Conservation (phyloP, 1,139 yeast genomes). For the Pneumocystis murina region DNA sequence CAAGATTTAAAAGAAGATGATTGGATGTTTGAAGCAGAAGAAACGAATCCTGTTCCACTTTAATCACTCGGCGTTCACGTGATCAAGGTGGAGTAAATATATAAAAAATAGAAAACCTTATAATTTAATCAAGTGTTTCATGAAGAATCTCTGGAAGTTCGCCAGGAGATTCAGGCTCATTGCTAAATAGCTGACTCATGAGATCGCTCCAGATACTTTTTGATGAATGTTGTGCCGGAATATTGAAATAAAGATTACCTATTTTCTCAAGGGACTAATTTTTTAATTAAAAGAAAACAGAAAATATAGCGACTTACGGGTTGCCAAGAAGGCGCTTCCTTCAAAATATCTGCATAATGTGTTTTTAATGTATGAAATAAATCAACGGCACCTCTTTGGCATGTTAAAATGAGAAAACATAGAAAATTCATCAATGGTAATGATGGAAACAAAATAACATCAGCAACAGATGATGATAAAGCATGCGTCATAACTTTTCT, state of each 20-base stretch:
- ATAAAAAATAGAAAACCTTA: background rate
- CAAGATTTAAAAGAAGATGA: background rate
- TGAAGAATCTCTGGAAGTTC: background rate
- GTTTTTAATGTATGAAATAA: conserved; percentile 39
- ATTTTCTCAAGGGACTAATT: background rate
- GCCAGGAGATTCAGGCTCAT: background rate
- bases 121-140: background rate
- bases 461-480: conserved; percentile 1
- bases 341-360: conserved; percentile 39
- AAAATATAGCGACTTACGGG: background rate
- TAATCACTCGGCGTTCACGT: background rate
- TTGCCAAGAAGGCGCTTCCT: conserved; percentile 23
- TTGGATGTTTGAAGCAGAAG: background rate
- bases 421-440: conserved; percentile 45
- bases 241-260: background rate
- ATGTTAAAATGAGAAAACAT: conserved; percentile 49
- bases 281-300: background rate
- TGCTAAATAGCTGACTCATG: background rate
- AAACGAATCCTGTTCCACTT: background rate
- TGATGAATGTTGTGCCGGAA: background rate
- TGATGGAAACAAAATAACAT: conserved; percentile 13
- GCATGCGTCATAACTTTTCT: background rate
- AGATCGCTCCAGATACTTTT: background rate
- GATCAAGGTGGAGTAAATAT: background rate
- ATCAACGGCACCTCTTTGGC: conserved; percentile 39